These are phyloP conservation scores for Solanum verrucosum DNA, from an alignment of 257 asterid genomes.

Conservation along the genomic window DNA sequence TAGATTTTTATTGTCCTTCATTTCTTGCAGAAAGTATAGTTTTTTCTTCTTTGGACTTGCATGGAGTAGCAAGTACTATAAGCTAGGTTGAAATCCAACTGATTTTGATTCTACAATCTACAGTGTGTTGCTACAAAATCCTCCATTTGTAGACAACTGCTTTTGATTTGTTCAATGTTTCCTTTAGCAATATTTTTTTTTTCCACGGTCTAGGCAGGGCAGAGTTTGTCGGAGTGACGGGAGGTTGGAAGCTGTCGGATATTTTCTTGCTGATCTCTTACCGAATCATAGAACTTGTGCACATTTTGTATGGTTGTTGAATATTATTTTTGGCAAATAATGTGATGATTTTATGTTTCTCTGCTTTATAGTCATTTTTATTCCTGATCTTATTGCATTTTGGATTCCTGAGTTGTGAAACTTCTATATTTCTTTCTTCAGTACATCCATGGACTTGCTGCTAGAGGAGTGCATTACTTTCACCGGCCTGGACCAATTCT, in stretches of 20 bases:
- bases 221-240: neutral
- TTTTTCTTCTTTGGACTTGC: neutral
- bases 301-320: neutral
- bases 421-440: slow-evolving; percentile 6
- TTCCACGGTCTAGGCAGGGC: neutral
- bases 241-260: neutral
- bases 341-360: neutral
- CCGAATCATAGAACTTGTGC: neutral
- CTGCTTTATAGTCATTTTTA: neutral
- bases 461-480: slow-evolving; percentile 68
- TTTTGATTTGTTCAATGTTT: neutral
- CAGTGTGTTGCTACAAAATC: neutral
- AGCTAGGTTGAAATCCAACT: neutral
- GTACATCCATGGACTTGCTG: slow-evolving; percentile 75
- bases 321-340: neutral
- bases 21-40: neutral
- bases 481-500: slow-evolving; percentile 70
- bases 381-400: neutral
- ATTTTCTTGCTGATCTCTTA: neutral
- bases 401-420: slow-evolving; percentile 5
- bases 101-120: neutral
- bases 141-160: neutral
- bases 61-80: neutral
- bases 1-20: neutral
- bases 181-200: neutral